A percentile compares a stretch with the other conserved stretches of the same genome.
Conservation (phyloP, 305 asterid species). For the Fraxinus sp. region DNA sequence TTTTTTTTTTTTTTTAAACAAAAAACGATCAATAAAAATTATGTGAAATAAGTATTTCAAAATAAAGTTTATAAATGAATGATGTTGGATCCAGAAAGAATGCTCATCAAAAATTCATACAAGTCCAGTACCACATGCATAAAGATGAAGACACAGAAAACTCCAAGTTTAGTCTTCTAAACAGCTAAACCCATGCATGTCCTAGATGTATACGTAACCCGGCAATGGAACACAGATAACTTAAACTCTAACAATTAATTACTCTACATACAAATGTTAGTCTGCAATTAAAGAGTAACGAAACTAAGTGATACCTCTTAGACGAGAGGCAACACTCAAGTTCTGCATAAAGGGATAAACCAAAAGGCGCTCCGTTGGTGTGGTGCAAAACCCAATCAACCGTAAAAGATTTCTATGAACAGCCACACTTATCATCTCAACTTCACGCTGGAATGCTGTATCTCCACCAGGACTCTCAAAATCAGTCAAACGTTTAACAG, state of each 20-base stretch:
- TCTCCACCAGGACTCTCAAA: slow-evolving; percentile 93
- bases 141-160: background rate
- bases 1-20: too few species aligned
- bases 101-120: background rate
- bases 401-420: slow-evolving; percentile 87
- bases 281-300: background rate
- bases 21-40: background rate
- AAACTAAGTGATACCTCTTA: slow-evolving; percentile 56
- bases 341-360: slow-evolving; percentile 96
- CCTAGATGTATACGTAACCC: background rate
- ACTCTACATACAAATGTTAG: background rate
- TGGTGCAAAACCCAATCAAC: slow-evolving; percentile 89
- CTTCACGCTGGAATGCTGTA: slow-evolving; percentile 93
- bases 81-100: background rate
- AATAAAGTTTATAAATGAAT: background rate
- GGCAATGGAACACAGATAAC: background rate
- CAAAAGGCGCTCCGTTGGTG: slow-evolving; percentile 88
- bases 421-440: slow-evolving; percentile 97
- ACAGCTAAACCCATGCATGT: background rate
- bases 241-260: background rate
- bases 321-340: slow-evolving; percentile 87
- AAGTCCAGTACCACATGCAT: background rate
- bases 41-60: background rate
- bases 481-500: slow-evolving; percentile 84
- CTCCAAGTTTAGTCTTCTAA: background rate